Evolutionary conservation across 140 eudicot species (phyloP), one percentile per base, ranked within the genome.

Genomic region (Erigeron philadelphicus): DNA sequence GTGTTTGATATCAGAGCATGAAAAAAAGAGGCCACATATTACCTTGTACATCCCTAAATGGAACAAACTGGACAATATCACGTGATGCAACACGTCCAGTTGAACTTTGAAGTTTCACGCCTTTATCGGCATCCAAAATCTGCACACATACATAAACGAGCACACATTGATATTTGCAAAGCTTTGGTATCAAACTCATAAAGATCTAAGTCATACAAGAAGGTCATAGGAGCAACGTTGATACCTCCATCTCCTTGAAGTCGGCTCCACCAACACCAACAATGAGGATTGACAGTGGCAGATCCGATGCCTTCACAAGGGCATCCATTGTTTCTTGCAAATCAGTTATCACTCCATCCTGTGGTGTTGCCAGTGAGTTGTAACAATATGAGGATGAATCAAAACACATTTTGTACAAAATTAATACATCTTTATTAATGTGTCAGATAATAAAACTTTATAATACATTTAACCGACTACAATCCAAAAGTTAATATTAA

Each of bases 241-340:
- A 48, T 80, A 90, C 97, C 97, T 90, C 97, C 97, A 90, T 90
- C 78, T 90, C 97, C 73, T 90, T 90, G 69, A 80, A 90, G 62
- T 90, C 97, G 13, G 97, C 97, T 61, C 97, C 97, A 72, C 97
- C 97, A 49, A 90, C 97, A 70, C 97, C 97, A 17, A 90, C 91
- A 70, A 90, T 88, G 65, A 90, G 97, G 56, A 90, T 88, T 9
- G 97, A 90, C 64, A 90, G 72, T 52, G 97, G 97, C 56, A 90
- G 79, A 80, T 90, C 96, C 0, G 97, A 88, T 49, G 97, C 97
- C 79, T 78, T 84, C 79, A 90, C 97, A 54, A 90, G 82, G 10
- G 97, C 97, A 77, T 90, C 96, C 81, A 80, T 90, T 66, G 97
- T 90, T 79, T 90, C 97, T 60, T 90, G 89, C 71, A 90, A 94